Evolutionary conservation across 352 stramenopile species (phyloP).

Genomic region (Globisporangium barbulae): DNA sequence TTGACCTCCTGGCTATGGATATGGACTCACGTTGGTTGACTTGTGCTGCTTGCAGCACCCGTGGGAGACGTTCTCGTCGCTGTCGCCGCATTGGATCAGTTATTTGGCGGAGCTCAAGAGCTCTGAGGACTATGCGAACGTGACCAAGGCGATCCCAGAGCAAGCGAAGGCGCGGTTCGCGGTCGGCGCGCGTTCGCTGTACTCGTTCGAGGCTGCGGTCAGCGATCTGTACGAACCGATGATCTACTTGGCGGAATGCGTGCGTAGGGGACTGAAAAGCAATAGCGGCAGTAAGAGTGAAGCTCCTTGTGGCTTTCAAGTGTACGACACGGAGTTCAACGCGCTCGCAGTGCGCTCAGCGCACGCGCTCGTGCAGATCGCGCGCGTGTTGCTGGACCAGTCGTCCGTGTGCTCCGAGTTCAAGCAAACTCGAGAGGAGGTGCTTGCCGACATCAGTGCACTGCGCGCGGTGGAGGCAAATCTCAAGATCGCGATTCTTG

Average conservation of each 20-base stretch:
- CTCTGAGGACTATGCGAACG: conserved; percentile 35
- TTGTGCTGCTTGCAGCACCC: conserved; percentile 46
- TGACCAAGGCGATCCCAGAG: conserved; percentile 45
- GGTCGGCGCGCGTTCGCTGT: conserved; percentile 31
- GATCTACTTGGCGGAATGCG: conserved; percentile 58
- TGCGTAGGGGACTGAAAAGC: conserved; percentile 5
- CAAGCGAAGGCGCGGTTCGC: conserved; percentile 50
- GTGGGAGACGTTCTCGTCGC: conserved; percentile 81
- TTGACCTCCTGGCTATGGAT: neutral
- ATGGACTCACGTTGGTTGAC: neutral
- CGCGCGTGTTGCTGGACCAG: conserved; percentile 52
- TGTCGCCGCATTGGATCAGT: conserved; percentile 64
- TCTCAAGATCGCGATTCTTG: conserved; percentile 44
- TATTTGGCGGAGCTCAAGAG: conserved; percentile 46
- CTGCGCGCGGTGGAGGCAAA: conserved; percentile 24
- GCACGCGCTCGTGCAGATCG: conserved; percentile 62
- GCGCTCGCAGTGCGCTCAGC: conserved; percentile 63
- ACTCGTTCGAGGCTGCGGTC: conserved; percentile 30
- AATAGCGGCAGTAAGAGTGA: neutral
- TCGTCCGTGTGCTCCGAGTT: conserved; percentile 59
- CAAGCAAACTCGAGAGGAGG: conserved; percentile 32
- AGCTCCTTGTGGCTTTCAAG: conserved; percentile 28
- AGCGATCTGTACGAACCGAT: conserved; percentile 77
- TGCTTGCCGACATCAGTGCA: conserved; percentile 37
- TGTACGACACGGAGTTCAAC: conserved; percentile 83